Base-by-base conservation (phyloP, 768 basidiomycete species). In the Boletellus emodensis region DNA sequence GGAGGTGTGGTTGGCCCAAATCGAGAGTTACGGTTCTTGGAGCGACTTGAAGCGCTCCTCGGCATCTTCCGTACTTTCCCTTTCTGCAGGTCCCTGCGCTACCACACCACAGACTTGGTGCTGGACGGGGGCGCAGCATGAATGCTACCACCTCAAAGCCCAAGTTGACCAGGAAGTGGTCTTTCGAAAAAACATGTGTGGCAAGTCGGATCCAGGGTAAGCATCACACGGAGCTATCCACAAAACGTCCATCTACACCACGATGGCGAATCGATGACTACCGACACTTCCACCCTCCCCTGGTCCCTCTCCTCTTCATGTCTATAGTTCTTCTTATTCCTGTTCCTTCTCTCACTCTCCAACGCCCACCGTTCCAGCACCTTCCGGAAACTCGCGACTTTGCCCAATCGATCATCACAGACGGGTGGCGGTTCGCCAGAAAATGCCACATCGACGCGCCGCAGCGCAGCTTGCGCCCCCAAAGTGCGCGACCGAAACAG, bases 201-300 rank as follows among this genome's bases (percentile, higher is more conserved):
- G n/a, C n/a, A n/a, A n/a, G n/a, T n/a, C 24, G 24, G 24, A 24
- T 6, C 24, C 24, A 24, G 24, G 24, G 24, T 24, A 6, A 6
- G 24, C 6, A 24, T 24, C 24, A 24, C 24, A 24, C 18, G 3
- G 7, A 13, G 10, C 40, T 40, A 40, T 14, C 26, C 40, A 26
- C 30, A 11, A 30, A 30, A 40, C 33, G 2, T 47, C 20, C 14
- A 56, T 48, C 36, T 61, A 61, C 48, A 47, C 32, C 3, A 48
- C 26, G 11, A 49, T 17, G 53, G 53, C 9, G 44, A 37, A 22
- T 54, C 35, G 3, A 54, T 20, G 12, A 38, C 32, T 15, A 58
- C 12, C 8, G 48, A 51, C 13, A 41, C 52, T 26, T 38, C 53
- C 40, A 61, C 14, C 4, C 7, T 14, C 0, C 24, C 13, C 10